phyloP scores from a whole-genome alignment of 2,329 filamentous ascomycete genomes.

The Monosporascus sp. region DNA sequence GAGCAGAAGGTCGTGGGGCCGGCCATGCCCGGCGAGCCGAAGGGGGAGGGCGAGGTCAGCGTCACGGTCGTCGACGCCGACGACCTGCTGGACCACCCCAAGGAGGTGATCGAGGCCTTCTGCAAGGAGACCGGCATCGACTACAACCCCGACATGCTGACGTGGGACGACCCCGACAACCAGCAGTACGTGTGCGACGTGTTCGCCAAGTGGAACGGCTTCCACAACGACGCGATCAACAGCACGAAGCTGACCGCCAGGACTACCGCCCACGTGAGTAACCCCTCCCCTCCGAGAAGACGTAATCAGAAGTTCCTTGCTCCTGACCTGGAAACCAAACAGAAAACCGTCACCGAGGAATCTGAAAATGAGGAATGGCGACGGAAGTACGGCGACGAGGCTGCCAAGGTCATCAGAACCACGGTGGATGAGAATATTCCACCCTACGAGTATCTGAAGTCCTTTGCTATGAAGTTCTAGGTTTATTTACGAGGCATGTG shows the following conservation, averaged over 20 bases:
- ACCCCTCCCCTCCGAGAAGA: not conserved
- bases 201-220: constrained; percentile 96
- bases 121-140: constrained; percentile 76
- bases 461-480: constrained; percentile 62
- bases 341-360: constrained; percentile 60
- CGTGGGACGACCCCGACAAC: constrained; percentile 73
- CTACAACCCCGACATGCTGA: constrained; percentile 72
- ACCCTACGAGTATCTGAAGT: constrained; percentile 78
- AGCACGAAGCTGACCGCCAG: constrained; percentile 71
- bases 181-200: constrained; percentile 62
- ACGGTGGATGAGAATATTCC: constrained; percentile 66
- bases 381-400: constrained; percentile 68
- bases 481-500: not conserved
- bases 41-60: constrained; percentile 39
- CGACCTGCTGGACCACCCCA: constrained; percentile 82
- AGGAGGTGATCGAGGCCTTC: constrained; percentile 68
- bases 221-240: constrained; percentile 89
- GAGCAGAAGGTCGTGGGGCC: constrained; percentile 65
- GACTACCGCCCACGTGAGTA: constrained; percentile 53
- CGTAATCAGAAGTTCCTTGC: constrained; percentile 14
- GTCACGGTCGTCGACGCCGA: constrained; percentile 92
- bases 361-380: constrained; percentile 66
- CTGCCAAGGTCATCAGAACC: constrained; percentile 61
- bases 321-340: constrained; percentile 21
- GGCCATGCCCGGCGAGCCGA: constrained; percentile 44